These are phyloP conservation scores for Tremella mesenterica DNA, from an alignment of 768 basidiomycete genomes.

Conservation along the genomic window DNA sequence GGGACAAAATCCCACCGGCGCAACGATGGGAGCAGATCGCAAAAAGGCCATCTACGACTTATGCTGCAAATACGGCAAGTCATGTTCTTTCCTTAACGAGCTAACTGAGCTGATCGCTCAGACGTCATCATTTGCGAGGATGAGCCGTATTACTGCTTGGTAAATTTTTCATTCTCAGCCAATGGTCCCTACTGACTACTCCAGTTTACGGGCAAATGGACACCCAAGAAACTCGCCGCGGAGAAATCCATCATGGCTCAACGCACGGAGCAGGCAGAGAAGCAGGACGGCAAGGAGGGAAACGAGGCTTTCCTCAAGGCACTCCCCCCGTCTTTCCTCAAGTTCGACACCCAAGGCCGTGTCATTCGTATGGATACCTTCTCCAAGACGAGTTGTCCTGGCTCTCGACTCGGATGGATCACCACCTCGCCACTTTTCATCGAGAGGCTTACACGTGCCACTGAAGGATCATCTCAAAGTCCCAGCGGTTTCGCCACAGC, in stretches of 20 bases:
- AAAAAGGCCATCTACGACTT: slow-evolving; percentile 76
- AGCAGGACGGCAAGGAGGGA: slow-evolving; percentile 42
- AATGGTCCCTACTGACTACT: background rate
- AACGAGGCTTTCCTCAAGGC: slow-evolving; percentile 51
- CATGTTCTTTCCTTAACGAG: background rate
- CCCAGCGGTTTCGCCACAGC: slow-evolving; percentile 61
- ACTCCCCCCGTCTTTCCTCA: slow-evolving; percentile 53
- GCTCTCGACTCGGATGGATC: slow-evolving; percentile 68
- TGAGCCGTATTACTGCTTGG: slow-evolving; percentile 65
- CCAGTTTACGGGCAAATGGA: slow-evolving; percentile 36
- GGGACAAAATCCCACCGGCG: slow-evolving; percentile 77
- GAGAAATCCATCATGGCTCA: slow-evolving; percentile 18
- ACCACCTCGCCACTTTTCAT: slow-evolving; percentile 68
- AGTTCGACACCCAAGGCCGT: slow-evolving; percentile 67
- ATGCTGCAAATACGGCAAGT: slow-evolving; percentile 65
- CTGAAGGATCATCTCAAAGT: slow-evolving; percentile 61
- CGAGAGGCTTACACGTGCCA: slow-evolving; percentile 61
- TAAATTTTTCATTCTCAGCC: background rate
- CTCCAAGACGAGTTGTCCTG: slow-evolving; percentile 64
- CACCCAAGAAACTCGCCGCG: slow-evolving; percentile 42
- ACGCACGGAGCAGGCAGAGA: slow-evolving; percentile 16
- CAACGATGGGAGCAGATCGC: slow-evolving; percentile 57
- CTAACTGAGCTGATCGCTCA: slow-evolving; percentile 27
- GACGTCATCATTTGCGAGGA: slow-evolving; percentile 75
- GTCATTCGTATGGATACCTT: slow-evolving; percentile 54